Evolutionary conservation across 192 early-diverging fungal genomes (phyloP).

Genomic region (Coemansia sp.): DNA sequence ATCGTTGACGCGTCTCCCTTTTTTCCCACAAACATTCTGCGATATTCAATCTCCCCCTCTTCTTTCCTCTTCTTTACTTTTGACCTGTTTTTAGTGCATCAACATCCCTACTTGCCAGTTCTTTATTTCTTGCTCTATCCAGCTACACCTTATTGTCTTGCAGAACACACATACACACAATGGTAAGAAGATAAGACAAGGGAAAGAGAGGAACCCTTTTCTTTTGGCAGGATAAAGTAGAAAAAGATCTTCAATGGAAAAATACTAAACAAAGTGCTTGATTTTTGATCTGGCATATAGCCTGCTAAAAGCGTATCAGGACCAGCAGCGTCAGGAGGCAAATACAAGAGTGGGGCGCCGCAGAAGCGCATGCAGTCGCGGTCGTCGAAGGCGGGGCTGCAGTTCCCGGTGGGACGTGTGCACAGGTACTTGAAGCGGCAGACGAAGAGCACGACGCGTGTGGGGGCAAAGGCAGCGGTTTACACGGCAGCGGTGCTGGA

Average conservation of each 20-base stretch:
- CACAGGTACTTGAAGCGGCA: slow-evolving; percentile 87
- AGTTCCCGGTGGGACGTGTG: slow-evolving; percentile 94
- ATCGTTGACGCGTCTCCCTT: background rate
- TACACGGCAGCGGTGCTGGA: slow-evolving; percentile 91
- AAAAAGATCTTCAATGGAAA: no score
- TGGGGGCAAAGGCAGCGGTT: slow-evolving; percentile 88
- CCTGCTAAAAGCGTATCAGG: slow-evolving; percentile 52
- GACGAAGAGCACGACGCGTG: slow-evolving; percentile 77
- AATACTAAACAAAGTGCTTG: background rate
- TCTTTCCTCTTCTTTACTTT: background rate
- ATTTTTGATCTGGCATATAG: slow-evolving; percentile 25
- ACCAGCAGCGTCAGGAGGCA: slow-evolving; percentile 44
- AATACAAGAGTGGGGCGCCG: slow-evolving; percentile 41
- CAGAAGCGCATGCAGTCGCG: slow-evolving; percentile 54
- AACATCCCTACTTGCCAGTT: background rate
- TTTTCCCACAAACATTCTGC: background rate
- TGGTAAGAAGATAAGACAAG: slow-evolving; percentile 15
- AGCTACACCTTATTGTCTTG: background rate
- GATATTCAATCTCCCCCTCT: background rate
- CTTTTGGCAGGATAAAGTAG: no score
- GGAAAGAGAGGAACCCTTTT: no score
- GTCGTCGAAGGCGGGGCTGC: slow-evolving; percentile 53
- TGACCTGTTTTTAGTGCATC: background rate
- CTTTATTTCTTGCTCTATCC: slow-evolving; percentile 6
- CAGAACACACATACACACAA: slow-evolving; percentile 10